These are phyloP conservation scores for Melanogaster broomeanus DNA, from an alignment of 768 basidiomycete species.

Conservation along the genomic window DNA sequence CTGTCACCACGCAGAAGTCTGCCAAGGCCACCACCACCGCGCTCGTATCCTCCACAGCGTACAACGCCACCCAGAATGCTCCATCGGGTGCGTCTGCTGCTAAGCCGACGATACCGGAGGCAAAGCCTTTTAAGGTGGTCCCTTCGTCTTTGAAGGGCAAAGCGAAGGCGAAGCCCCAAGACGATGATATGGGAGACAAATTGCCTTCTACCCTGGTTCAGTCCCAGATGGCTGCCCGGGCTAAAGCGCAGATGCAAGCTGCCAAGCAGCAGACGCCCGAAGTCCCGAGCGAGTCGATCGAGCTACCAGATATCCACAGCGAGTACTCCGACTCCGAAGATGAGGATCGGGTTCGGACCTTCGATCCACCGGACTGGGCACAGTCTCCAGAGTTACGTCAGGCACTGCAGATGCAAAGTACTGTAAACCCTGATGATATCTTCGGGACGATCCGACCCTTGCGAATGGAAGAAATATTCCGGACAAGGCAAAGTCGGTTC, in stretches of 20 bases:
- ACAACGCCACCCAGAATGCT: constrained; percentile 40
- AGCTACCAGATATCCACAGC: constrained; percentile 93
- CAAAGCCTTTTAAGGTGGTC: constrained; percentile 39
- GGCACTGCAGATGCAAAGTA: constrained; percentile 79
- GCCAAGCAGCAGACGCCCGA: constrained; percentile 48
- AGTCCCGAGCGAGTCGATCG: constrained; percentile 77
- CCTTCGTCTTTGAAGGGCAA: constrained; percentile 45
- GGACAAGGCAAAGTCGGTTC: constrained; percentile 74
- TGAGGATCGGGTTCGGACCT: constrained; percentile 74
- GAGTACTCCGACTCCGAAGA: constrained; percentile 98
- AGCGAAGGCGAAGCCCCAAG: constrained; percentile 45
- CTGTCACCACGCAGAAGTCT: constrained; percentile 34
- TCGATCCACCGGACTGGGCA: constrained; percentile 84
- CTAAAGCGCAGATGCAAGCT: constrained; percentile 66
- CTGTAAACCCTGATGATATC: constrained; percentile 87
- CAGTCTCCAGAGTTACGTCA: constrained; percentile 85
- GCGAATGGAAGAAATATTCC: constrained; percentile 93
- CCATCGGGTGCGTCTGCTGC: constrained; percentile 27
- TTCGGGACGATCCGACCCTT: constrained; percentile 89
- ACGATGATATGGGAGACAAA: constrained; percentile 48
- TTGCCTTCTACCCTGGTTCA: constrained; percentile 68
- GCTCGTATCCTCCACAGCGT: constrained; percentile 39
- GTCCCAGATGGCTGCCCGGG: constrained; percentile 70
- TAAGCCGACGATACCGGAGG: constrained; percentile 32
- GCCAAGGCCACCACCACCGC: constrained; percentile 33